Percentiles rank a stretch among this genome's conserved stretches.
Evolutionary conservation across 257 asterid species (phyloP).

Genomic region (Nicotiana paniculata): DNA sequence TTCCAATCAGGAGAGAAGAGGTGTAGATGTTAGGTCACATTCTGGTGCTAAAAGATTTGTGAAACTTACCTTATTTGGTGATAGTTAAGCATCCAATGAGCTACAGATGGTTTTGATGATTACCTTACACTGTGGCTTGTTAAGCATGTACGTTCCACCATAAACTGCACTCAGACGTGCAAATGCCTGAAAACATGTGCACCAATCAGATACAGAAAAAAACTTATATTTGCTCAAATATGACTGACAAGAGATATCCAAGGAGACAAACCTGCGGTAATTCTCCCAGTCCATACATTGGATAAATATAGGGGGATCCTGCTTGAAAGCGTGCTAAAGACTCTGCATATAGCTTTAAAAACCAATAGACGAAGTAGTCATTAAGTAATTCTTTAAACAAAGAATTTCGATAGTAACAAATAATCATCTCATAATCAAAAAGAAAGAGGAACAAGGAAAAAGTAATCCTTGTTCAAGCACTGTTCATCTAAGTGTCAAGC

Average conservation of each 20-base stretch:
- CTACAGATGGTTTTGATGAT: neutral
- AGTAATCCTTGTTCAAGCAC: neutral
- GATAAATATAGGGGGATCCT: slow-evolving; percentile 97
- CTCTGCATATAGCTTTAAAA: slow-evolving; percentile 83
- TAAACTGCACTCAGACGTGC: slow-evolving; percentile 99
- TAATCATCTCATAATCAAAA: neutral
- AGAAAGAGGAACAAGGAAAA: neutral
- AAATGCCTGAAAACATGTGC: slow-evolving; percentile 58
- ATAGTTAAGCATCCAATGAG: neutral
- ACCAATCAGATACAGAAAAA: neutral
- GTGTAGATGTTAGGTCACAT: neutral
- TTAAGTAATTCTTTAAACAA: neutral
- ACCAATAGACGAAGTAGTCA: slow-evolving; percentile 9
- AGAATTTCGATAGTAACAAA: neutral
- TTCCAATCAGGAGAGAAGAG: neutral
- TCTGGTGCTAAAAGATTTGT: neutral
- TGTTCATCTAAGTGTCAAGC: neutral
- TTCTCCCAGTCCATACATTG: slow-evolving; percentile 96
- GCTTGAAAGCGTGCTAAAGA: slow-evolving; percentile 94
- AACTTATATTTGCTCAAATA: neutral
- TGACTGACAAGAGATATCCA: neutral
- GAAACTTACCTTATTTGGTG: neutral
- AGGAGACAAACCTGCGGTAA: slow-evolving; percentile 81
- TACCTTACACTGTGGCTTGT: slow-evolving; percentile 95
- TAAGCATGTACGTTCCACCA: slow-evolving; percentile 98